Percentiles rank a stretch among this genome's conserved stretches.
Conservation (phyloP, 768 basidiomycete species). For the Trametes sanguinea region DNA sequence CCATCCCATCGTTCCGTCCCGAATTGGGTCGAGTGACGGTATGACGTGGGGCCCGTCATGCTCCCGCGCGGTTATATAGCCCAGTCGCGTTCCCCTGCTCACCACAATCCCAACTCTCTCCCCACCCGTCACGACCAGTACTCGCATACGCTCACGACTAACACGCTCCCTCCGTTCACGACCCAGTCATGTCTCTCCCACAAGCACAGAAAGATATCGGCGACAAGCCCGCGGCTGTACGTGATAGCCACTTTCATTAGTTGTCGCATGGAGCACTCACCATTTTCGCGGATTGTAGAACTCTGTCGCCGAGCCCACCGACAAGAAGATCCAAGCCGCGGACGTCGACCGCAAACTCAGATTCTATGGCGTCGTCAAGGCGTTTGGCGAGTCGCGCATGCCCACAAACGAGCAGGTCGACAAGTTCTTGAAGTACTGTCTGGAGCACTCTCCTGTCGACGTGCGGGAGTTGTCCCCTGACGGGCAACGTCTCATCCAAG, state of each 20-base stretch:
- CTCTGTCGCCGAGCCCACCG: slow-evolving; percentile 67
- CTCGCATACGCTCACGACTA: slow-evolving; percentile 12
- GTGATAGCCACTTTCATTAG: background rate
- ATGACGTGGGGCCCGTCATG: slow-evolving; percentile 22
- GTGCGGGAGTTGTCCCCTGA: slow-evolving; percentile 69
- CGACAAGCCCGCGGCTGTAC: slow-evolving; percentile 45
- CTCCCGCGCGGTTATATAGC: slow-evolving; percentile 15
- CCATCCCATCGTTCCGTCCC: background rate
- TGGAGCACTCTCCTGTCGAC: slow-evolving; percentile 59
- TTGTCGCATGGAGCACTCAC: no score
- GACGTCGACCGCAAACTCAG: slow-evolving; percentile 86
- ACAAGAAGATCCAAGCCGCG: slow-evolving; percentile 59
- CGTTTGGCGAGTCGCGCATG: slow-evolving; percentile 75
- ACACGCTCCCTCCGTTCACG: slow-evolving; percentile 8
- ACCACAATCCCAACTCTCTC: slow-evolving; percentile 18
- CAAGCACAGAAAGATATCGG: slow-evolving; percentile 62
- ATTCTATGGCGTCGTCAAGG: slow-evolving; percentile 79
- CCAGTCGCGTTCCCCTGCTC: background rate
- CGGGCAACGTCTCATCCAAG: slow-evolving; percentile 74
- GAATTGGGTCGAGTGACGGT: slow-evolving; percentile 1
- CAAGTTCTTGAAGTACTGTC: slow-evolving; percentile 65
- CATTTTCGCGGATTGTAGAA: no score
- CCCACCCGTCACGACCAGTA: slow-evolving; percentile 2
- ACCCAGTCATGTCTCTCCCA: slow-evolving; percentile 62
- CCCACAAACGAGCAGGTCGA: slow-evolving; percentile 85